Percentiles rank a stretch among this genome's conserved stretches.
phyloP scores from a whole-genome alignment of 495 filamentous ascomycete species.

The Thozetella sp. region DNA sequence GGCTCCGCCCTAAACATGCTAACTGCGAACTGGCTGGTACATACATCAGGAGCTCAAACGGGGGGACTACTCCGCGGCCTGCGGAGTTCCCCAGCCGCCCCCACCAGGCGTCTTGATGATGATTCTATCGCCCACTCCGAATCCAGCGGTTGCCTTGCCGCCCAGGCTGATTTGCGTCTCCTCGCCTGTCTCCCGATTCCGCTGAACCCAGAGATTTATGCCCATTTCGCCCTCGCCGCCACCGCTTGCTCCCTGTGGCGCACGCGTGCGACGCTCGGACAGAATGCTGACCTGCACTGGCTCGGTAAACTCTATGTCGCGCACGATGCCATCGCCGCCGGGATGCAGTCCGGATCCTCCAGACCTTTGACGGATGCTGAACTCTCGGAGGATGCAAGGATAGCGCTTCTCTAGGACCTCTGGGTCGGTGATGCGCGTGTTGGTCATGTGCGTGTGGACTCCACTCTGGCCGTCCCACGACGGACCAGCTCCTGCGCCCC shows the following conservation, averaged over 20 bases:
- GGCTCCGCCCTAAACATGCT: no score
- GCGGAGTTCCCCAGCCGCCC: neutral
- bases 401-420: conserved; percentile 95
- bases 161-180: conserved; percentile 29
- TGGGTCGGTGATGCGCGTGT: conserved; percentile 93
- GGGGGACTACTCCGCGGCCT: neutral
- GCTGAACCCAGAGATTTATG: conserved; percentile 84
- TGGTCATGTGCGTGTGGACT: conserved; percentile 98
- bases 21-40: no score
- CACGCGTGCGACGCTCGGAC: conserved; percentile 81
- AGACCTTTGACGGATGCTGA: conserved; percentile 68
- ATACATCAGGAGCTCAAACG: no score
- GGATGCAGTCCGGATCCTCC: conserved; percentile 75
- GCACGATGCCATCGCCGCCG: conserved; percentile 87
- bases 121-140: neutral
- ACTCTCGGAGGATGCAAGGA: conserved; percentile 83
- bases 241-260: conserved; percentile 85
- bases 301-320: conserved; percentile 93
- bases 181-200: conserved; percentile 51
- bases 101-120: neutral
- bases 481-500: conserved; percentile 85
- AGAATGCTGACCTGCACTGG: conserved; percentile 88
- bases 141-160: neutral
- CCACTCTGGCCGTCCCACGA: conserved; percentile 88
- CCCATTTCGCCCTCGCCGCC: conserved; percentile 80